Evolutionary conservation across 208 protist species (phyloP), one percentile per base, ranked within the genome.

Genomic region (Trypanosoma lewisi): DNA sequence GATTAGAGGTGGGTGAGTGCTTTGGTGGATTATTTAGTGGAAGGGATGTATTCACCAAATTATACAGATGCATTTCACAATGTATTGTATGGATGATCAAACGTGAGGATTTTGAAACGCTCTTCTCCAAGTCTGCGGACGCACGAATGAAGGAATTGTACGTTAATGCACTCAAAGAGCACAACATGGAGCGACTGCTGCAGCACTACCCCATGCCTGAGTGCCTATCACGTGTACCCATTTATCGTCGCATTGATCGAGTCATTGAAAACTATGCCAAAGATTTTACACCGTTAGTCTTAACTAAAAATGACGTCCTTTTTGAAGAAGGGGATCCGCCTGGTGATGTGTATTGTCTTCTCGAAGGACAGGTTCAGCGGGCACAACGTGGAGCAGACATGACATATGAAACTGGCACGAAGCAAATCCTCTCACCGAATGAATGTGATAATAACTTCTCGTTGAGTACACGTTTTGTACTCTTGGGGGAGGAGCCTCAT

Each of bases 401-500:
- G 44, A 81, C 70, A 3, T 81, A 80, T 63, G 63, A 65, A 33
- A 62, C 54, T 16, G 74, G 82, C 14, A 77, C 77, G 19, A 52
- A 61, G 23, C 86, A 93, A 64, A 55, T 83, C 19, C 59, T 93
- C 1, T 51, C 74, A 23, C 80, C 73, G 14, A 91, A 84, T 67
- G 72, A 80, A 52, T 82, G 87, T 54, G 53, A 72, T 23, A 65
- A 61, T 41, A 75, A 67, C 11, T 79, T 89, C 60, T 67, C 70
- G 25, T 61, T 77, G 14, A 59, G 59, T 16, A 84, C 83, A 4
- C 89, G 90, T n/a, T 93, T 85, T 67, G 4, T 89, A 34, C 68
- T 96, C 28, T 65, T 96, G 14, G 90, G 90, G 27, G 90, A 93
- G 63, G 90, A 96, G 70, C 81, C 87, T 28, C 81, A 92, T 70